phyloP scores from a whole-genome alignment of 148 eudicot species.

The Cornus controversa region DNA sequence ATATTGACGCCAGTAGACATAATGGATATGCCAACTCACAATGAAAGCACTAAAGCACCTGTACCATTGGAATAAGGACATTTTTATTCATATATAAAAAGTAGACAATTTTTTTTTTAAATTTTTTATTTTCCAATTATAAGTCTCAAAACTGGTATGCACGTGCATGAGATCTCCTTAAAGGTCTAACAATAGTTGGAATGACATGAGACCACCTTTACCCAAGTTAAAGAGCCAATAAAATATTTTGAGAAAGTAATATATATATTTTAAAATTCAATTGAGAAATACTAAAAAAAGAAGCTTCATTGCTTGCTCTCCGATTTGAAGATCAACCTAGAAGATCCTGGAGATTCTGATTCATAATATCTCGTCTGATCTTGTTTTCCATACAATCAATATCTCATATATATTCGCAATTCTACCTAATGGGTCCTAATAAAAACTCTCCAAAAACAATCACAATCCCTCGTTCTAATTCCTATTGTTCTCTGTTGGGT shows the following conservation, averaged over 20 bases:
- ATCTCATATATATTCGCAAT: neutral
- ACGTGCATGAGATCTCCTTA: neutral
- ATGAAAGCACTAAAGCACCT: no score
- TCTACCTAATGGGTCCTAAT: slow-evolving; percentile 14
- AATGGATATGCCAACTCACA: no score
- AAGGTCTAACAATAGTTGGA: neutral
- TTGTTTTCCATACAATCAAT: slow-evolving; percentile 27
- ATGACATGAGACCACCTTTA: neutral
- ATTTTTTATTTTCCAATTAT: no score
- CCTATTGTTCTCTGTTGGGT: neutral
- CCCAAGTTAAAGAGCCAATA: neutral
- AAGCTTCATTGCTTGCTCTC: neutral
- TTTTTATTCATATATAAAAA: no score
- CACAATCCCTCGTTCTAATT: neutral
- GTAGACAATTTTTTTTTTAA: no score
- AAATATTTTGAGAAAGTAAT: neutral
- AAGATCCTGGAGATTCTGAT: slow-evolving; percentile 31
- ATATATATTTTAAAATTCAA: neutral
- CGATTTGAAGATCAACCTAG: slow-evolving; percentile 24
- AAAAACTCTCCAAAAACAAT: slow-evolving; percentile 3
- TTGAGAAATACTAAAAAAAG: neutral
- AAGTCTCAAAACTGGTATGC: neutral
- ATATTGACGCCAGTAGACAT: no score
- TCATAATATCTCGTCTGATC: slow-evolving; percentile 25
- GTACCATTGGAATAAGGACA: no score